phyloP scores from a whole-genome alignment of 164 flowering plant genomes.

The Platanus orientalis region DNA sequence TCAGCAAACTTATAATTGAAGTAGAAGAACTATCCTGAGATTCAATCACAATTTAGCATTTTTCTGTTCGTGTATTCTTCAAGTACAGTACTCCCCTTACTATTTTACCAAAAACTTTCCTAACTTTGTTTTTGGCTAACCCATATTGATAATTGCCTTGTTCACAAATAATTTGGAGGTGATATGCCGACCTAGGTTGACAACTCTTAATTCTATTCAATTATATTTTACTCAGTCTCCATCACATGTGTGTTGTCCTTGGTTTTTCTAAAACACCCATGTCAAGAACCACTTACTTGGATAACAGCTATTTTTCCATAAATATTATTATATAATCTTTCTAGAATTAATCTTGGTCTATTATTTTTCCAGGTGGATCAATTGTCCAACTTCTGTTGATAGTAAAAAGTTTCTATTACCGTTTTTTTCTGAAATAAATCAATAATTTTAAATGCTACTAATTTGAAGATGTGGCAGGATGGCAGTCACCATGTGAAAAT shows the following conservation, averaged over 20 bases:
- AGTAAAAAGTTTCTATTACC: constrained; percentile 3
- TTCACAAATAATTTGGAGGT: neutral
- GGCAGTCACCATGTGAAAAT: constrained; percentile 34
- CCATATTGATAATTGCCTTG: neutral
- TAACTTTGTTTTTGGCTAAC: too few species aligned
- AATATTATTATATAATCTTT: neutral
- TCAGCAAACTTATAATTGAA: too few species aligned
- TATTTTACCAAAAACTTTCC: too few species aligned
- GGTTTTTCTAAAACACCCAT: neutral
- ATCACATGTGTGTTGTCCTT: neutral
- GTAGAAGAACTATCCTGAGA: too few species aligned
- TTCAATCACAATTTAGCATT: too few species aligned
- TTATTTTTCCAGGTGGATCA: neutral
- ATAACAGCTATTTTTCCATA: neutral
- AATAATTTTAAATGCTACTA: neutral
- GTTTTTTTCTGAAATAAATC: neutral
- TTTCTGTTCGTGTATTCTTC: too few species aligned
- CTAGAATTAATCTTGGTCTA: neutral
- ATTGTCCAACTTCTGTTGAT: neutral
- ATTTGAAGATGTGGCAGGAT: constrained; percentile 17
- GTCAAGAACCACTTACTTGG: neutral
- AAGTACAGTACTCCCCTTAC: too few species aligned
- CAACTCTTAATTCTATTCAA: neutral
- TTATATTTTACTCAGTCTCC: neutral
- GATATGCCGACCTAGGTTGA: neutral